Percentiles rank a stretch among this genome's conserved stretches.
Conservation (phyloP, 345 rosid species). For the Bretschneidera sinensis region DNA sequence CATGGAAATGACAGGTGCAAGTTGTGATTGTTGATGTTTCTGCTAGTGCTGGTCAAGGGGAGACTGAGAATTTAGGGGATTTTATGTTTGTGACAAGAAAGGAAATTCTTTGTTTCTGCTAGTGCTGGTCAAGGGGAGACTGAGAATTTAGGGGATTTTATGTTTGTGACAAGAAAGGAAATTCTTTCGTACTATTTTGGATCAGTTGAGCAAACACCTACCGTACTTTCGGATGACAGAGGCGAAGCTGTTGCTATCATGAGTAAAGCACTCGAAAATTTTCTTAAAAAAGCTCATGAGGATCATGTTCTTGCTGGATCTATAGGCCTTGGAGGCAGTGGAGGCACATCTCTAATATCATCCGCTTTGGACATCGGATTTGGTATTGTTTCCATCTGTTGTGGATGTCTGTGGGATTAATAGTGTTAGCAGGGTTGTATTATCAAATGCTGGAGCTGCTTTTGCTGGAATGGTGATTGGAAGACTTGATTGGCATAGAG, state of each 20-base stretch:
- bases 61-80: slow-evolving; percentile 30
- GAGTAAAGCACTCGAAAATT: slow-evolving; percentile 58
- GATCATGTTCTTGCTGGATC: slow-evolving; percentile 52
- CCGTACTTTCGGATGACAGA: slow-evolving; percentile 54
- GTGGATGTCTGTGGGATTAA: slow-evolving; percentile 92
- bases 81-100: slow-evolving; percentile 47
- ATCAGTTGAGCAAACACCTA: slow-evolving; percentile 16
- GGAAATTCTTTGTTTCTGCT: no score
- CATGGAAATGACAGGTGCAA: slow-evolving; percentile 38
- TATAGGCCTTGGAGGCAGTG: slow-evolving; percentile 83
- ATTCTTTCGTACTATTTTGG: slow-evolving; percentile 44
- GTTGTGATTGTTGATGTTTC: slow-evolving; percentile 82
- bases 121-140: no score
- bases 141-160: no score
- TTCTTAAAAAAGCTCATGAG: slow-evolving; percentile 34
- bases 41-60: slow-evolving; percentile 26
- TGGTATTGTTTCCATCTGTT: slow-evolving; percentile 74
- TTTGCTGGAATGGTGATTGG: slow-evolving; percentile 88
- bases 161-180: no score
- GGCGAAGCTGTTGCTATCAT: slow-evolving; percentile 63
- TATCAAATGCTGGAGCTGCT: slow-evolving; percentile 86
- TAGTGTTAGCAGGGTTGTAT: slow-evolving; percentile 71
- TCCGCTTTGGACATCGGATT: slow-evolving; percentile 81
- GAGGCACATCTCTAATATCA: slow-evolving; percentile 81
- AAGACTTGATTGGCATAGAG: slow-evolving; percentile 30